Evolutionary conservation across 2,329 filamentous ascomycete genomes (phyloP).

Genomic region (Cercospora brassicicola): DNA sequence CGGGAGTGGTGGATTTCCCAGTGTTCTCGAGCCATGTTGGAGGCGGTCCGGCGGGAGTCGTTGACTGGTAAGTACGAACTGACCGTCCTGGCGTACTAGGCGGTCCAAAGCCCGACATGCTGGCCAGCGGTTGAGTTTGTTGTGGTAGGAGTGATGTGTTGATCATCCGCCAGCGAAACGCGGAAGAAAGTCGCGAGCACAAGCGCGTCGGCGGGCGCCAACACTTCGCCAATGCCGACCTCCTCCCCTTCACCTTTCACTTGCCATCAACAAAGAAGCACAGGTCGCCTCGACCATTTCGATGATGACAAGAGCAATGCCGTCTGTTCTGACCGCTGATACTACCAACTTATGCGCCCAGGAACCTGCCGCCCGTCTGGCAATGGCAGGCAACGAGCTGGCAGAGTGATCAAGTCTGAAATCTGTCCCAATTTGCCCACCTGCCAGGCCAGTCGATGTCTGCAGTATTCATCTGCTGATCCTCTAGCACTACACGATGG

Average conservation of each 20-base stretch:
- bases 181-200: constrained; percentile 5
- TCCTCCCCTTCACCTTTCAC: neutral
- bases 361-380: neutral
- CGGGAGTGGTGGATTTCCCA: constrained; percentile 39
- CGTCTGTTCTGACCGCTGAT: neutral
- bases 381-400: neutral
- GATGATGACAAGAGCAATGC: neutral
- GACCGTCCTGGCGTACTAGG: constrained; percentile 34
- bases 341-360: neutral
- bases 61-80: constrained; percentile 36
- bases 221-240: constrained; percentile 1
- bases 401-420: no score
- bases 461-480: neutral
- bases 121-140: neutral
- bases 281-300: neutral
- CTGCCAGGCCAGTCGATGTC: neutral
- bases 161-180: neutral
- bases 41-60: constrained; percentile 41
- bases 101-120: constrained; percentile 26
- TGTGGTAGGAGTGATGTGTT: neutral
- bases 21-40: constrained; percentile 35
- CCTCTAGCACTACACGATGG: neutral
- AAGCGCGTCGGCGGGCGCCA: constrained; percentile 3
- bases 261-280: neutral
- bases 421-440: neutral